Conservation (phyloP, 108 stramenopile genomes). For the Epithemia pelagica region DNA sequence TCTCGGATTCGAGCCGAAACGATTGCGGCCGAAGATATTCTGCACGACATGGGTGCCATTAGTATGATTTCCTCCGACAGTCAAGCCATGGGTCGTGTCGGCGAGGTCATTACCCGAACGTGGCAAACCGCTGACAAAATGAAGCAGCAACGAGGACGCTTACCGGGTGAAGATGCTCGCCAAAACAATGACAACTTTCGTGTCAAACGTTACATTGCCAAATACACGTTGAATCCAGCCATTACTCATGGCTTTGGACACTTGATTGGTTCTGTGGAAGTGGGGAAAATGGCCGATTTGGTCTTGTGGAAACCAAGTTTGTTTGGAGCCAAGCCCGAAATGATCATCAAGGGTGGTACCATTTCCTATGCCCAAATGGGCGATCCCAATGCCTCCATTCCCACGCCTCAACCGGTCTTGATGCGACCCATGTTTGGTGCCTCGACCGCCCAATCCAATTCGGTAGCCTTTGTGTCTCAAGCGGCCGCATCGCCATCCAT, state of each 20-base stretch:
- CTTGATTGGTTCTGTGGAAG: slow-evolving; percentile 89
- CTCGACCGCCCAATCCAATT: slow-evolving; percentile 40
- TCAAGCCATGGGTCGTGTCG: slow-evolving; percentile 97
- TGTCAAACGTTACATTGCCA: slow-evolving; percentile 91
- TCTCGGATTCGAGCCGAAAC: slow-evolving; percentile 96
- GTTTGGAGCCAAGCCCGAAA: slow-evolving; percentile 97
- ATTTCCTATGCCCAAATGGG: slow-evolving; percentile 97
- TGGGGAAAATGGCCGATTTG: slow-evolving; percentile 92
- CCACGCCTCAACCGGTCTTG: slow-evolving; percentile 93
- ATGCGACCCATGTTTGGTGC: slow-evolving; percentile 98
- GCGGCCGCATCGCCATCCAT: slow-evolving; percentile 45
- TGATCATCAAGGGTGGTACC: slow-evolving; percentile 93
- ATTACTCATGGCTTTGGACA: slow-evolving; percentile 95
- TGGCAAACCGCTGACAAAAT: slow-evolving; percentile 99
- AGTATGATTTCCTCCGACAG: slow-evolving; percentile 87
- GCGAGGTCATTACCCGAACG: slow-evolving; percentile 95
- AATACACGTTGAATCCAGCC: slow-evolving; percentile 98
- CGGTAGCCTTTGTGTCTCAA: slow-evolving; percentile 82
- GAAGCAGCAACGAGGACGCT: slow-evolving; percentile 91
- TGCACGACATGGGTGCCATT: slow-evolving; percentile 97
- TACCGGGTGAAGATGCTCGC: slow-evolving; percentile 63
- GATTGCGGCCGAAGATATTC: slow-evolving; percentile 95
- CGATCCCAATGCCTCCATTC: slow-evolving; percentile 95
- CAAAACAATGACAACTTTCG: slow-evolving; percentile 83
- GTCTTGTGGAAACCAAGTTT: slow-evolving; percentile 90